Evolutionary conservation across 192 early-diverging fungal species (phyloP).

Genomic region (Entophlyctis luteolus): DNA sequence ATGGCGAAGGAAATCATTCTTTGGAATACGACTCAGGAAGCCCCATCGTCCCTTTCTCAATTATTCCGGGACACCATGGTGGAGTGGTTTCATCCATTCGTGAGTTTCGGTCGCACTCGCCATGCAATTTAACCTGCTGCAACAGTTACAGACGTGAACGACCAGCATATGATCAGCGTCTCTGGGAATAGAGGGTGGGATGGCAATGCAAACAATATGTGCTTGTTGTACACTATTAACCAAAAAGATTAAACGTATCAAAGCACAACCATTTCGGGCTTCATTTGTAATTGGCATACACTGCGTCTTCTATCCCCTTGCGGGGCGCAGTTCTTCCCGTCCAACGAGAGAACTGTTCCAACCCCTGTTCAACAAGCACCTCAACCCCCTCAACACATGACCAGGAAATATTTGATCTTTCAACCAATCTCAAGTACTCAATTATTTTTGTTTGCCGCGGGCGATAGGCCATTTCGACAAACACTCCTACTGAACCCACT

Average conservation of each 20-base stretch:
- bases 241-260: not conserved
- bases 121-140: not conserved
- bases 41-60: constrained; percentile 74
- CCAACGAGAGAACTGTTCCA: constrained; percentile 88
- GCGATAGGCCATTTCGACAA: constrained; percentile 92
- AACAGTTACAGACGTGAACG: constrained; percentile 67
- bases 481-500: constrained; percentile 55
- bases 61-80: constrained; percentile 92
- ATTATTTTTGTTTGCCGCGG: constrained; percentile 81
- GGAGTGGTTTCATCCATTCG: constrained; percentile 72
- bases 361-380: constrained; percentile 87
- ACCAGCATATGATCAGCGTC: constrained; percentile 81
- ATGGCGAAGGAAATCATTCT: not conserved
- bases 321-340: constrained; percentile 62
- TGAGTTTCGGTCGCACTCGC: constrained; percentile 36
- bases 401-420: constrained; percentile 14
- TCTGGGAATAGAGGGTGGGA: constrained; percentile 98
- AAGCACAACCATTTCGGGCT: not conserved
- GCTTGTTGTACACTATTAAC: constrained; percentile 79
- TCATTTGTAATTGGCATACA: constrained; percentile 36
- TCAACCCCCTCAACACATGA: constrained; percentile 77
- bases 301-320: constrained; percentile 47
- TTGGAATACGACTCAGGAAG: constrained; percentile 28
- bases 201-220: constrained; percentile 74
- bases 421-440: constrained; percentile 55